phyloP scores from a whole-genome alignment of 2,329 filamentous ascomycete species.

The Biscogniauxia mediterranea region DNA sequence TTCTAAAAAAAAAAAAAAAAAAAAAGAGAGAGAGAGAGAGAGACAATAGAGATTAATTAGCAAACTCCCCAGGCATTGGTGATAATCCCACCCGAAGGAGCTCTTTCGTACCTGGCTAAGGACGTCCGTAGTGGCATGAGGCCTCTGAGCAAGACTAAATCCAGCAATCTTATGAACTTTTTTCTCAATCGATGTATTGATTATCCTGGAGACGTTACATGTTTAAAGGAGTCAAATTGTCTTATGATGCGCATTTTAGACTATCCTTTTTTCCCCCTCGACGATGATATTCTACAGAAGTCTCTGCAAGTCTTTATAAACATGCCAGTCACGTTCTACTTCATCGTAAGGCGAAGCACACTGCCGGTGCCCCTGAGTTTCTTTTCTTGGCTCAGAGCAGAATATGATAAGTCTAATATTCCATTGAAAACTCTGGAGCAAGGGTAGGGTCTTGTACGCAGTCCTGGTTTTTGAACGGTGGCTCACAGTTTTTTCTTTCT shows the following conservation, averaged over 20 bases:
- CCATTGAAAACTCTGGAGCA: constrained; percentile 3
- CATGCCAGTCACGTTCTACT: not conserved
- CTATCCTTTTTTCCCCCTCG: not conserved
- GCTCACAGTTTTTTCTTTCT: constrained; percentile 1
- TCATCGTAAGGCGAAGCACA: not conserved
- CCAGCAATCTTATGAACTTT: not conserved
- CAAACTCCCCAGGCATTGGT: constrained; percentile 10
- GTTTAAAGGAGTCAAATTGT: not conserved
- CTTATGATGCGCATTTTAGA: not conserved
- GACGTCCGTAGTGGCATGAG: not conserved
- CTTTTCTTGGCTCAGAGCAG: constrained; percentile 9
- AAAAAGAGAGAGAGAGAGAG: too few relatives aligned
- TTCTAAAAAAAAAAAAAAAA: not conserved
- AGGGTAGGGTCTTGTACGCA: constrained; percentile 3
- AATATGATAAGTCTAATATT: constrained; percentile 6
- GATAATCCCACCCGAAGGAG: constrained; percentile 14
- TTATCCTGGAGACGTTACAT: not conserved
- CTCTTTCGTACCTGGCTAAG: not conserved
- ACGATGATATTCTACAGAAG: not conserved
- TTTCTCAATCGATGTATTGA: not conserved
- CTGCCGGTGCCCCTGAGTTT: constrained; percentile 4
- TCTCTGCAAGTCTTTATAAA: not conserved
- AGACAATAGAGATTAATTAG: not conserved
- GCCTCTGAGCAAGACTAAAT: not conserved
- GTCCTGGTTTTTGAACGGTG: not conserved